phyloP scores from a whole-genome alignment of 148 eudicot genomes.

The Vaccinium macrocarpon region DNA sequence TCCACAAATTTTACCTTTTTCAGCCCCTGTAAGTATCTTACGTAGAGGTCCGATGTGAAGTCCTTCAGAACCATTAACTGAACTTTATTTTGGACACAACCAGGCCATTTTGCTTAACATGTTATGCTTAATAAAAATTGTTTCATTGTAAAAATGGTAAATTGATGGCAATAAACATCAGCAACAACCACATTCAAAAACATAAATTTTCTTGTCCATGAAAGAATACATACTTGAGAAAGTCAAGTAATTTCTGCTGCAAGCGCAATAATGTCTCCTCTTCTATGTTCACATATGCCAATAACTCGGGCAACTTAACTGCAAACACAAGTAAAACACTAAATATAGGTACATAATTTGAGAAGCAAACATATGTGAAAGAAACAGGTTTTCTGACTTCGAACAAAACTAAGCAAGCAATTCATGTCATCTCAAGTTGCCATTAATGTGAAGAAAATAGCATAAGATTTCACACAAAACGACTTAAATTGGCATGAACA shows the following conservation, averaged over 20 bases:
- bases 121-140: neutral
- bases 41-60: neutral
- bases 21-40: neutral
- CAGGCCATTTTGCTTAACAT: neutral
- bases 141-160: neutral
- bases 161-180: neutral
- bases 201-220: neutral
- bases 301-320: conserved; percentile 82
- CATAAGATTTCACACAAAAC: conserved; percentile 6
- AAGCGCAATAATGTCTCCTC: conserved; percentile 60
- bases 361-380: conserved; percentile 12
- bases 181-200: neutral
- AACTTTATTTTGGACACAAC: neutral
- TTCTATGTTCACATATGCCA: conserved; percentile 61
- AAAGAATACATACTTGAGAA: conserved; percentile 55
- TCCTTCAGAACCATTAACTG: neutral
- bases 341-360: neutral
- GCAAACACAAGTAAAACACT: conserved; percentile 27
- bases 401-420: conserved; percentile 14
- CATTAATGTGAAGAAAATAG: neutral
- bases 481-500: neutral
- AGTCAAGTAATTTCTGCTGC: conserved; percentile 77
- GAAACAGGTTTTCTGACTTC: neutral
- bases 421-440: neutral
- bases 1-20: neutral